Percentiles rank a stretch among this genome's conserved stretches.
Evolutionary conservation across 441 rosid genomes (phyloP).

Genomic region (Adansonia gregorii): DNA sequence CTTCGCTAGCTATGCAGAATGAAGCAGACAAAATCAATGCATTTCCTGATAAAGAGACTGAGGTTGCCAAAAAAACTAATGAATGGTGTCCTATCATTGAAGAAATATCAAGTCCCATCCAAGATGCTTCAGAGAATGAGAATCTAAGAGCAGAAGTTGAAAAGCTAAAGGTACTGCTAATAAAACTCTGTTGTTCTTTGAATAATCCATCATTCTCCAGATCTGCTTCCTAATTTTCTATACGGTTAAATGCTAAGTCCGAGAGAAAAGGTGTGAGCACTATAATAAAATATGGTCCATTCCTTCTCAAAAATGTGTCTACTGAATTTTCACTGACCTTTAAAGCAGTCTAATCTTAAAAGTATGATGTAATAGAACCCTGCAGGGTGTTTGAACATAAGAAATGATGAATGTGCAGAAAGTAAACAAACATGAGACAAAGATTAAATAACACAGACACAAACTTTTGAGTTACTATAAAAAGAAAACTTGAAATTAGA

Average conservation of each 20-base stretch:
- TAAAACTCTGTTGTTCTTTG: slow-evolving; percentile 17
- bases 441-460: not conserved
- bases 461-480: not conserved
- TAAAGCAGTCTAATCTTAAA: not conserved
- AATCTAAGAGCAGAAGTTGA: slow-evolving; percentile 55
- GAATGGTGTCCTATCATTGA: slow-evolving; percentile 33
- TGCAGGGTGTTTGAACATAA: not conserved
- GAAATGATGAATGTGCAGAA: not conserved
- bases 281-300: not conserved
- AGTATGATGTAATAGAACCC: not conserved
- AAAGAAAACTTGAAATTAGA: not conserved
- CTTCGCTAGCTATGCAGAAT: slow-evolving; percentile 33
- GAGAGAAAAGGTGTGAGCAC: not conserved
- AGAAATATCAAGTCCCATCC: slow-evolving; percentile 37
- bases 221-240: not conserved
- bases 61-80: slow-evolving; percentile 37
- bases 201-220: slow-evolving; percentile 8
- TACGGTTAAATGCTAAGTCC: slow-evolving; percentile 9
- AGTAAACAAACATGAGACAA: not conserved
- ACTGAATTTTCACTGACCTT: not conserved
- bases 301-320: not conserved
- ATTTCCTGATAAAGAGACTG: slow-evolving; percentile 40
- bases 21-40: slow-evolving; percentile 42
- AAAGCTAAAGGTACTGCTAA: slow-evolving; percentile 60
- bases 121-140: slow-evolving; percentile 46